A percentile compares a stretch with the other conserved stretches of the same genome.
Evolutionary conservation across 176 grass and related monocot species (phyloP).

Genomic region (Triticum urartu): DNA sequence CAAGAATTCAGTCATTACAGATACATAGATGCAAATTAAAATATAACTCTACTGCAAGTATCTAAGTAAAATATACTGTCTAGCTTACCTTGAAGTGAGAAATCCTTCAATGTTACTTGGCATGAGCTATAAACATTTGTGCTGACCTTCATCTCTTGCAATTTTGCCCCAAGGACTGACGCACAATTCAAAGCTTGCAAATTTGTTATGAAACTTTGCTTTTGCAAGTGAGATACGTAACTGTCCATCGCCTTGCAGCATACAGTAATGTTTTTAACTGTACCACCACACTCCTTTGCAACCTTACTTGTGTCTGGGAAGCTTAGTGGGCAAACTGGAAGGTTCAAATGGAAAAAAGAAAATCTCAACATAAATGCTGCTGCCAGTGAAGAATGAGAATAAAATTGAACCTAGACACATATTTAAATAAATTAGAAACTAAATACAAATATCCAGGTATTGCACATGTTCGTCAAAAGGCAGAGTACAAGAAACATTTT

Average conservation of each 20-base stretch:
- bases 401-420: neutral
- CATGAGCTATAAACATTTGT: slow-evolving; percentile 80
- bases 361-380: neutral
- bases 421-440: neutral
- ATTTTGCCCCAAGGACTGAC: slow-evolving; percentile 67
- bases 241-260: slow-evolving; percentile 78
- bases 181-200: slow-evolving; percentile 94
- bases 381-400: slow-evolving; percentile 7
- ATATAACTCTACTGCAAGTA: neutral
- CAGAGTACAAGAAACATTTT: neutral
- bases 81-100: slow-evolving; percentile 93
- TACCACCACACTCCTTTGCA: slow-evolving; percentile 60
- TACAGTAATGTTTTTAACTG: slow-evolving; percentile 56
- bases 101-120: slow-evolving; percentile 90
- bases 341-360: slow-evolving; percentile 22
- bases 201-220: slow-evolving; percentile 99
- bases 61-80: slow-evolving; percentile 21
- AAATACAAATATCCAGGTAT: neutral
- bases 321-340: slow-evolving; percentile 79
- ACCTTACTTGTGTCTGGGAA: slow-evolving; percentile 87
- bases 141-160: slow-evolving; percentile 89
- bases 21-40: slow-evolving; percentile 16
- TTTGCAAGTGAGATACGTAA: slow-evolving; percentile 93
- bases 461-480: neutral
- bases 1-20: slow-evolving; percentile 32